Conservation (phyloP, 2,329 filamentous ascomycete genomes). For the Leptodontidium sp. region DNA sequence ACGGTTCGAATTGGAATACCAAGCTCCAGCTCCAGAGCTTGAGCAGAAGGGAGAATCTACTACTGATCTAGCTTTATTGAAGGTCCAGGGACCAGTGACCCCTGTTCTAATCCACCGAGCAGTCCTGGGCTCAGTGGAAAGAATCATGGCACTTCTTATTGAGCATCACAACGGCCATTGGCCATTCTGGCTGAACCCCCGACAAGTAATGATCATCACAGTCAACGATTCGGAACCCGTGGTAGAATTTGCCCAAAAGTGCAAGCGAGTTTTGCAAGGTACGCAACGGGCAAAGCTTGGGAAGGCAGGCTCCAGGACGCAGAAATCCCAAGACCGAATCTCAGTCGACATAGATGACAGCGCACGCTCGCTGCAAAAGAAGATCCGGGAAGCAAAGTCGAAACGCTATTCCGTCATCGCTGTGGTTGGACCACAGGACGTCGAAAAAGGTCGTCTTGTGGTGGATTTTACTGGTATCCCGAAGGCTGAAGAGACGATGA, state of each 20-base stretch:
- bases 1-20: conserved; percentile 80
- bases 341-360: conserved; percentile 76
- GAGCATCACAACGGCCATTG: conserved; percentile 83
- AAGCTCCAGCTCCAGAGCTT: conserved; percentile 70
- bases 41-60: conserved; percentile 62
- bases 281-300: background rate
- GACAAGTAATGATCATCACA: conserved; percentile 77
- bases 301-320: conserved; percentile 41
- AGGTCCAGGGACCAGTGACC: conserved; percentile 64
- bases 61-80: conserved; percentile 56
- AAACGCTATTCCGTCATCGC: conserved; percentile 79
- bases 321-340: conserved; percentile 48
- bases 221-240: conserved; percentile 64
- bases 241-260: conserved; percentile 40
- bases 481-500: conserved; percentile 28
- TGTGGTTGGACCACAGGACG: conserved; percentile 73
- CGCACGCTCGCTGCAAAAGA: conserved; percentile 68
- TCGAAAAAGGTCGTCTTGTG: conserved; percentile 64
- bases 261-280: conserved; percentile 29
- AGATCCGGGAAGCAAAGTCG: conserved; percentile 74
- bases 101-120: conserved; percentile 88
- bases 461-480: conserved; percentile 53
- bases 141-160: conserved; percentile 84
- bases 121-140: conserved; percentile 83
- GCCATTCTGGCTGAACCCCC: conserved; percentile 89